Percentiles rank a stretch among this genome's conserved stretches.
Evolutionary conservation across 176 grass and related monocot species (phyloP).

Genomic region (Poa annua): DNA sequence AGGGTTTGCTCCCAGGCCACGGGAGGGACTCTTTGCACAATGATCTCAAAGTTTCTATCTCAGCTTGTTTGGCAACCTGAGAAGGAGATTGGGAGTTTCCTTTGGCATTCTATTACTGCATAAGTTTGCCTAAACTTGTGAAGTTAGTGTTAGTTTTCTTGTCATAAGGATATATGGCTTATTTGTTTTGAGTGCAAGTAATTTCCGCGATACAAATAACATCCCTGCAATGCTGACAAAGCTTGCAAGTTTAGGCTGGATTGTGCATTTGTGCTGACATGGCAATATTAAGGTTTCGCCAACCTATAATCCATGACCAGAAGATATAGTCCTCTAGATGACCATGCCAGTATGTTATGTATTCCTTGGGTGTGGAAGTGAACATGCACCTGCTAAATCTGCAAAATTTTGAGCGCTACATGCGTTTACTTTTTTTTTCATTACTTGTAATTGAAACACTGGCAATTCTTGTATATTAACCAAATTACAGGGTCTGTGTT

Average conservation of each 20-base stretch:
- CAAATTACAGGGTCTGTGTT: slow-evolving; percentile 14
- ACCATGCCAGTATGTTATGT: neutral
- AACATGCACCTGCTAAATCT: neutral
- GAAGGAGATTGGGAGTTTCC: no score
- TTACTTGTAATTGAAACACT: neutral
- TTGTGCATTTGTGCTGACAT: slow-evolving; percentile 1
- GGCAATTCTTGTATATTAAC: neutral
- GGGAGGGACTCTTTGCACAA: no score
- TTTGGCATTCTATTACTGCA: neutral
- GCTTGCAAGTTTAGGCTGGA: neutral
- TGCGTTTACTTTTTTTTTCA: slow-evolving; percentile 10
- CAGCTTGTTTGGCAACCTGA: no score
- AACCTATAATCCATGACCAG: neutral
- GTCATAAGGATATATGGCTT: neutral
- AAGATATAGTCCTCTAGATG: neutral
- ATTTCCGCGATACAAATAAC: neutral
- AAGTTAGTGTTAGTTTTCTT: slow-evolving; percentile 17
- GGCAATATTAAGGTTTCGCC: neutral
- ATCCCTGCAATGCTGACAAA: neutral
- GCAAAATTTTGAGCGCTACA: neutral
- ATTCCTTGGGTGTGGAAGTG: neutral
- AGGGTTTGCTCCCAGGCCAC: no score
- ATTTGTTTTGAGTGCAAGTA: neutral
- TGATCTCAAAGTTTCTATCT: no score
- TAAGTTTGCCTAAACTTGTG: neutral